Conservation (phyloP, 2,329 filamentous ascomycete genomes). For the Hawksworthiomyces lignivorus region DNA sequence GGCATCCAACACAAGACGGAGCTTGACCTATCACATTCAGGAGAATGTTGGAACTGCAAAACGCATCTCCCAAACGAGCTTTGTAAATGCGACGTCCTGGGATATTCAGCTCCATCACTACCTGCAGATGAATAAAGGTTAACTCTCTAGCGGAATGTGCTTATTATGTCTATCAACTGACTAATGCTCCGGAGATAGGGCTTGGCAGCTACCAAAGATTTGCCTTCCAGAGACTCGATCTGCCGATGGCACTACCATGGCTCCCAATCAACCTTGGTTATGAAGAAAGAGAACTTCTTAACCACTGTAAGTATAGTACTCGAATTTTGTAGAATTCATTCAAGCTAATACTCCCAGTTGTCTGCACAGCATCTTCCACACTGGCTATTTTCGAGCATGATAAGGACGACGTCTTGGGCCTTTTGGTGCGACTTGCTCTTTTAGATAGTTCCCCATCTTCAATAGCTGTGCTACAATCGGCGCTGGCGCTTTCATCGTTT, state of each 20-base stretch:
- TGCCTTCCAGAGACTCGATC: neutral
- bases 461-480: slow-evolving; percentile 6
- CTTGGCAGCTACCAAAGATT: neutral
- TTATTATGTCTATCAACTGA: neutral
- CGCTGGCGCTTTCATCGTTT: slow-evolving; percentile 4
- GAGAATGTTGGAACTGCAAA: neutral
- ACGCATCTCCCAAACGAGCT: neutral
- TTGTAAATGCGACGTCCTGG: slow-evolving; percentile 6
- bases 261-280: neutral
- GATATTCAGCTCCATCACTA: slow-evolving; percentile 6
- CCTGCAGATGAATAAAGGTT: slow-evolving; percentile 6
- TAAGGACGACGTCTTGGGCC: slow-evolving; percentile 1
- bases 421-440: slow-evolving; percentile 6
- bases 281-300: slow-evolving; percentile 3
- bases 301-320: slow-evolving; percentile 1
- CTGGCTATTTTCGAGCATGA: slow-evolving; percentile 4
- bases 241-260: slow-evolving; percentile 3
- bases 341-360: neutral
- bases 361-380: slow-evolving; percentile 4
- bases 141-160: neutral
- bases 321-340: neutral
- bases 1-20: slow-evolving; percentile 1
- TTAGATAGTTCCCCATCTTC: slow-evolving; percentile 1
- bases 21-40: neutral
- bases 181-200: neutral